Evolutionary conservation across 1,139 yeast genomes (phyloP).

Genomic region (Kodamaea fungicola): DNA sequence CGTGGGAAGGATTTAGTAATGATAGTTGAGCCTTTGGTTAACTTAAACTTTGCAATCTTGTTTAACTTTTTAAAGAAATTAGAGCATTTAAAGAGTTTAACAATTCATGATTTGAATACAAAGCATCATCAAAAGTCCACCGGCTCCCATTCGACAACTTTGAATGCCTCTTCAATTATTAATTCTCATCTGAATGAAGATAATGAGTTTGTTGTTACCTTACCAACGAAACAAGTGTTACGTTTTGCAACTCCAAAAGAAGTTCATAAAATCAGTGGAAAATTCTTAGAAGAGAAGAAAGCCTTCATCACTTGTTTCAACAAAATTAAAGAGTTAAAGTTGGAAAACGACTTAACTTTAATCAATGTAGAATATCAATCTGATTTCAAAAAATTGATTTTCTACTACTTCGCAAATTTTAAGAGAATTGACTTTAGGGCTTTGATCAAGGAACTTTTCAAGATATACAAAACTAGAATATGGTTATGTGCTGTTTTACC

Average conservation of each 20-base stretch:
- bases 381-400: conserved; percentile 89
- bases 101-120: conserved; percentile 24
- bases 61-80: conserved; percentile 76
- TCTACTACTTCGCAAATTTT: conserved; percentile 74
- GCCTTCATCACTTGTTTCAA: conserved; percentile 45
- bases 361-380: conserved; percentile 90
- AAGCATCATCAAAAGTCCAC: conserved; percentile 20
- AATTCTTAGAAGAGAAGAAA: conserved; percentile 45
- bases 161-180: conserved; percentile 38
- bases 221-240: conserved; percentile 49
- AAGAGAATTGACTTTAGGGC: conserved; percentile 90
- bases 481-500: conserved; percentile 90
- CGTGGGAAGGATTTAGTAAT: conserved; percentile 50
- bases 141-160: conserved; percentile 37
- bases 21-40: conserved; percentile 45
- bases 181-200: conserved; percentile 40
- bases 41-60: conserved; percentile 58
- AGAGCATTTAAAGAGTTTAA: conserved; percentile 75
- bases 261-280: conserved; percentile 40
- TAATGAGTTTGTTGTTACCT: conserved; percentile 44
- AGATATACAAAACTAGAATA: conserved; percentile 91
- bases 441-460: conserved; percentile 85
- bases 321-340: conserved; percentile 42
- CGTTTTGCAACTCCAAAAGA: conserved; percentile 50
- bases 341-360: conserved; percentile 31